Evolutionary conservation across 202 grass and related monocot species (phyloP).

Genomic region (Hordeum pubiflorum): DNA sequence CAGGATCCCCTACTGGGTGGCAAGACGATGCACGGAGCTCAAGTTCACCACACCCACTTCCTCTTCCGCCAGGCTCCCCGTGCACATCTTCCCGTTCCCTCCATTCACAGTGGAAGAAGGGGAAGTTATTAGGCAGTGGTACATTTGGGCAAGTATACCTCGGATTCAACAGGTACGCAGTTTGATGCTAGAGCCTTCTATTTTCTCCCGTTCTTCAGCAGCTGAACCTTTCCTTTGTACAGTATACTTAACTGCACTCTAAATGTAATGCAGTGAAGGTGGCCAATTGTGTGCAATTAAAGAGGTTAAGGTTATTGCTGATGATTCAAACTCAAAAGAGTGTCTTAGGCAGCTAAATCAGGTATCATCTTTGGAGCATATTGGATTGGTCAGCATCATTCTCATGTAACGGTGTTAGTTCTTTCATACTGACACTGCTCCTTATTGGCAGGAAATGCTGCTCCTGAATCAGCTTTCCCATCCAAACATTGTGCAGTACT

Average conservation of each 20-base stretch:
- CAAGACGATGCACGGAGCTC: conserved; percentile 55
- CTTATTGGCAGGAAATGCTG: conserved; percentile 61
- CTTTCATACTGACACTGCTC: conserved; percentile 21
- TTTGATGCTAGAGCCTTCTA: conserved; percentile 13
- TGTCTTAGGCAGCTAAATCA: conserved; percentile 90
- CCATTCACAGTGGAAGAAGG: conserved; percentile 82
- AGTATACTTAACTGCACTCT: conserved; percentile 4
- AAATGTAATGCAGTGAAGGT: conserved; percentile 57
- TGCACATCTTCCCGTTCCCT: conserved; percentile 40
- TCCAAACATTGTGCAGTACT: conserved; percentile 91
- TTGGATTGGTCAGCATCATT: neutral
- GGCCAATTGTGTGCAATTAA: conserved; percentile 98
- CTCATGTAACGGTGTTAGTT: neutral
- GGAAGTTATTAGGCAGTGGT: conserved; percentile 92
- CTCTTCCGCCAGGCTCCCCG: conserved; percentile 62
- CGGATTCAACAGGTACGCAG: conserved; percentile 78
- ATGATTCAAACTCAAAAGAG: conserved; percentile 96
- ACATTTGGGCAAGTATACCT: conserved; percentile 97
- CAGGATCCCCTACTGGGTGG: conserved; percentile 41
- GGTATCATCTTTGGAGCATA: conserved; percentile 26
- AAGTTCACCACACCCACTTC: conserved; percentile 66
- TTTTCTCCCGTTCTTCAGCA: neutral
- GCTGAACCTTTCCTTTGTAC: neutral
- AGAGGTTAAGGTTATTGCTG: conserved; percentile 94
- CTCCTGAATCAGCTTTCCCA: conserved; percentile 80